A percentile compares a stretch with the other conserved stretches of the same genome.
phyloP scores from a whole-genome alignment of 1,284 basidiomycete genomes.

The Moniliella sp. region DNA sequence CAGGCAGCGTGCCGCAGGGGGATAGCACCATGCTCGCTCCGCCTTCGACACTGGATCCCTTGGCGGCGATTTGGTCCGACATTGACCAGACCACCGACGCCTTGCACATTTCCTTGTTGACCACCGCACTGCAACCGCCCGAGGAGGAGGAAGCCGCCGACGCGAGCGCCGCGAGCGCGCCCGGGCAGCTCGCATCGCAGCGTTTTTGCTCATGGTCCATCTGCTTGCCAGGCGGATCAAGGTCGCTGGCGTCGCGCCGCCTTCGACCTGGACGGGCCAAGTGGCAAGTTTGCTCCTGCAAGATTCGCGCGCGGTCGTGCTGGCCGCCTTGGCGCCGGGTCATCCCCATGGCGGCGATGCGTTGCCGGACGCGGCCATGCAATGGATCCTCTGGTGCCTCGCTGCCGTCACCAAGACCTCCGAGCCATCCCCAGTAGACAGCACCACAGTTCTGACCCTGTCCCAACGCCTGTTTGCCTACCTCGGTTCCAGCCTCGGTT shows the following conservation, averaged over 20 bases:
- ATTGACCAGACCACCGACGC: neutral
- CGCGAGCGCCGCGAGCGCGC: neutral
- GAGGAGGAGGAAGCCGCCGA: neutral
- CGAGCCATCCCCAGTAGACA: too few species aligned
- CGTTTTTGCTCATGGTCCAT: slow-evolving; percentile 5
- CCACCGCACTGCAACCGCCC: neutral
- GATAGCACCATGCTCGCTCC: too few species aligned
- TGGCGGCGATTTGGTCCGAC: neutral
- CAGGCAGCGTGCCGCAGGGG: too few species aligned
- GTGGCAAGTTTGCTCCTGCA: neutral
- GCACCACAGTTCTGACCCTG: too few species aligned
- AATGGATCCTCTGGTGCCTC: slow-evolving; percentile 4
- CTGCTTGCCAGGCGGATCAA: neutral
- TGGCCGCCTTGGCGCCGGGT: slow-evolving; percentile 5
- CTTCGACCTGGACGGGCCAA: slow-evolving; percentile 1
- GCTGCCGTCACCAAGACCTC: neutral
- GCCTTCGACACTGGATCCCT: slow-evolving; percentile 1
- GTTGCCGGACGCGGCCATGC: slow-evolving; percentile 1
- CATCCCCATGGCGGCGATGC: slow-evolving; percentile 5
- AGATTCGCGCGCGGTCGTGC: slow-evolving; percentile 5
- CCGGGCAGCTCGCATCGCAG: slow-evolving; percentile 1
- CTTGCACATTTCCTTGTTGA: neutral
- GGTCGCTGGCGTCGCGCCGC: neutral
- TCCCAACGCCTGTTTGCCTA: too few species aligned
- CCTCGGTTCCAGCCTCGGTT: too few species aligned